A percentile compares a stretch with the other conserved stretches of the same genome.
Evolutionary conservation across 768 basidiomycete species (phyloP).

Genomic region (Rhodotorula kratochvilovae): DNA sequence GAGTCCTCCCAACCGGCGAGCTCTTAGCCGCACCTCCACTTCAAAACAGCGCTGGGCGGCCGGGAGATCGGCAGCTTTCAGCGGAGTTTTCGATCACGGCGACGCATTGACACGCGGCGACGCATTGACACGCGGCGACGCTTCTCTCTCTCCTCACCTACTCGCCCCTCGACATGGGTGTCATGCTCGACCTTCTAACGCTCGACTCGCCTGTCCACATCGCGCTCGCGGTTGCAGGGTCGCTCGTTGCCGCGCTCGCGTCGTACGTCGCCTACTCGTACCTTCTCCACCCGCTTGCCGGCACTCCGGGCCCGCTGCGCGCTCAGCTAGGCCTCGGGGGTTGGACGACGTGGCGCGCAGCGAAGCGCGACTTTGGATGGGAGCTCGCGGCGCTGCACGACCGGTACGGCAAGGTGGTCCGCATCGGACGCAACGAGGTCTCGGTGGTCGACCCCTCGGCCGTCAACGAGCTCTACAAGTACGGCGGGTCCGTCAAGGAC

Average conservation of each 20-base stretch:
- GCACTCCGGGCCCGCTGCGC: background rate
- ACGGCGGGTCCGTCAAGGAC: background rate
- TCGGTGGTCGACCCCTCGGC: background rate
- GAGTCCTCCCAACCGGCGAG: no score
- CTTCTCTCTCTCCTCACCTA: no score
- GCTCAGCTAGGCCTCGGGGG: constrained; percentile 4
- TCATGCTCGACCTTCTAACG: no score
- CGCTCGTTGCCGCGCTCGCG: background rate
- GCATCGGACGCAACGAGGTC: constrained; percentile 12
- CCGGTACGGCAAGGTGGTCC: background rate
- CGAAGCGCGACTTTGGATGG: constrained; percentile 14
- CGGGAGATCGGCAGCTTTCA: no score
- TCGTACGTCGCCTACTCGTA: background rate
- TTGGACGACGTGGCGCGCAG: background rate
- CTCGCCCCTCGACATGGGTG: no score
- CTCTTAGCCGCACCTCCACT: no score
- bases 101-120: no score
- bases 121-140: no score
- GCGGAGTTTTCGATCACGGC: no score
- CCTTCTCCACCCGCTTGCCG: constrained; percentile 1
- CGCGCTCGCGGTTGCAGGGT: background rate
- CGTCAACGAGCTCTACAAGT: constrained; percentile 8
- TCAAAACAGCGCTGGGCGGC: no score
- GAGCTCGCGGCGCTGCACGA: background rate
- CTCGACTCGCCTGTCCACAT: background rate